Base-by-base conservation (phyloP, 306 rosid genomes). In the Argentina anserina region DNA sequence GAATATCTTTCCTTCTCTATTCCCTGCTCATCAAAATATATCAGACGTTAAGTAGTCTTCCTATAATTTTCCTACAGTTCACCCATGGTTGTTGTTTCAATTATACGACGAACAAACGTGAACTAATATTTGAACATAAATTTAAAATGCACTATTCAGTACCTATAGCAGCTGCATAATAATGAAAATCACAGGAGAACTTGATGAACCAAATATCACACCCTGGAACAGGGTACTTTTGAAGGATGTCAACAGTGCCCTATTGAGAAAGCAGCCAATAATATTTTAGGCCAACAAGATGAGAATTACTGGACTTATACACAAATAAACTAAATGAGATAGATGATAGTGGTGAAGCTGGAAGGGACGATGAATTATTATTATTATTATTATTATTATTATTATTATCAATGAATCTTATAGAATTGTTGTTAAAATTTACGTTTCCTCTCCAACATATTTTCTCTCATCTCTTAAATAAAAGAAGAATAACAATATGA, bases 141-240 rank as follows among this genome's bases (percentile, higher is more conserved):
- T 74, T 20, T 10, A n/a, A 11, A 20, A 46, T 29, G 52, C 13
- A 49, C 40, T 62, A 49, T 46, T 39, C 66, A 68, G 76, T 81
- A 88, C 99, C 99, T 89, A 91, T 86, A 18, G 97, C 90, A 77
- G 84, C 88, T 21, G 91, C 77, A 63, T 87, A 83, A 73, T 75
- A 91, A 78, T 88, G 93, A 82, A 94, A 94, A 83, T 94, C 99
- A 42, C 90, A 91, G 36, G 97, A 94, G 74, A 94, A 94, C 79
- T 94, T 94, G 87, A 94, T 91, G 86, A 91, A 94, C 97, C 99
- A 94, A 73, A 94, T 91, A 77, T 94, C 97, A 65, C 99, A 94
- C 60, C 86, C 99, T 0, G 99, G 97, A 79, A 86, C 94, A 23
- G 99, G 99, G 83, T 94, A 94, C 75, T 88, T 94, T 81, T 94